Base-by-base conservation (phyloP, 257 asterid species). In the Fraxinus americana region DNA sequence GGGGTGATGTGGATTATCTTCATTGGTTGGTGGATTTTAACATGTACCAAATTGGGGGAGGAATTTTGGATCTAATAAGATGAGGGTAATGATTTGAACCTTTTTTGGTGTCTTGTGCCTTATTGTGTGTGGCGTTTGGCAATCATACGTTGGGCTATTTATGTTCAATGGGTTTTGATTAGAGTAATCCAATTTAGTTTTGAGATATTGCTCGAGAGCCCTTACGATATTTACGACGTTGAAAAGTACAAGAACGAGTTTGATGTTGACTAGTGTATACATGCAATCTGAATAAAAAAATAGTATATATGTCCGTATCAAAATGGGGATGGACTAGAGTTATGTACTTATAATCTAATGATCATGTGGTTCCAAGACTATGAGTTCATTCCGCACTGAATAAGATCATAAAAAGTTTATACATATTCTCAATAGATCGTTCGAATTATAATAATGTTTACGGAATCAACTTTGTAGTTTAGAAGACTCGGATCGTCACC, bases 21-120 rank as follows among this genome's bases (percentile, higher is more conserved):
- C 85, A 85, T 85, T 88, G 94, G 68, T 79, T 86, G 81, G 87
- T 78, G 88, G 89, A 89, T 85, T 88, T 81, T 86, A 88, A 83
- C 89, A 80, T 39, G 86, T 72, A 88, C 88, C 92, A 79, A 66
- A 74, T 70, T 8, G 67, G 79, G 79, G 32, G 13, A 7, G 68
- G 16, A 16, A 25, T 61, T n/a, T 61, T 61, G 68, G 68, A 61
- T 61, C 34, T 23, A 61, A 61, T 61, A 23, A 59, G 68, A 61
- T 27, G 84, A 59, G 74, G 41, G 85, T 89, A 89, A 90, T 90
- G 92, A 92, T 91, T 92, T 84, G 77, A 76, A 82, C 29, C 13
- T 57, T 85, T 39, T 13, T 84, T 84, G 96, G 87, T 86, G 43
- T 81, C 6, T 84, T 86, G 83, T 86, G 93, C 29, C 36, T 67